Conservation (phyloP, 2,329 filamentous ascomycete genomes). For the Clarireedia paspali region DNA sequence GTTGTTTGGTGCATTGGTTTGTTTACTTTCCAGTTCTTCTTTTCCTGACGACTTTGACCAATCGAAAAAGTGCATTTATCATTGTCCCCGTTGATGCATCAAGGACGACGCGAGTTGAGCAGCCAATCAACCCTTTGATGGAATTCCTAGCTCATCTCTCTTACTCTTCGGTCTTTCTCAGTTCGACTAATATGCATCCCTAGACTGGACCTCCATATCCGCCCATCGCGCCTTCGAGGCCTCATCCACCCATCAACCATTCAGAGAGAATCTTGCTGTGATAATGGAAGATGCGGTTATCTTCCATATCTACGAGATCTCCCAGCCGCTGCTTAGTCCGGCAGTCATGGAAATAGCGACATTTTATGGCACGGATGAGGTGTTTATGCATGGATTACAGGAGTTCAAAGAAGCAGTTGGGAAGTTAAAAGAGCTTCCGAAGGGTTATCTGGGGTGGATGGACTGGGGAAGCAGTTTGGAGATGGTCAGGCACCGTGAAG, state of each 20-base stretch:
- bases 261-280: constrained; percentile 20
- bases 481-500: constrained; percentile 7
- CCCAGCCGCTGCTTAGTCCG: constrained; percentile 9
- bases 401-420: neutral
- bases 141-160: neutral
- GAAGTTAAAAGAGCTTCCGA: neutral
- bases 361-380: constrained; percentile 12
- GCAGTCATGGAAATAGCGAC: constrained; percentile 15
- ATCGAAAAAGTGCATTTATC: too few relatives aligned
- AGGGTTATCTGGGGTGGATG: neutral
- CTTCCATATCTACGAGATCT: constrained; percentile 11
- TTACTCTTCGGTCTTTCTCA: neutral
- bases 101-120: too few relatives aligned
- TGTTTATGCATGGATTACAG: neutral
- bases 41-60: too few relatives aligned
- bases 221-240: constrained; percentile 35
- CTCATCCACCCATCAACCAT: constrained; percentile 31
- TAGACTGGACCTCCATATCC: constrained; percentile 33
- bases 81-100: too few relatives aligned
- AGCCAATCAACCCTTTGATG: neutral
- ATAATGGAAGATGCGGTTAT: constrained; percentile 13
- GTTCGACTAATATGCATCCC: neutral
- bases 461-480: constrained; percentile 1
- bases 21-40: neutral
- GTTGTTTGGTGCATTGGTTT: constrained; percentile 4